Percentiles rank a stretch among this genome's conserved stretches.
These are phyloP conservation scores for Colletotrichum tropicale DNA, from an alignment of 2,329 filamentous ascomycete genomes.

Conservation along the genomic window DNA sequence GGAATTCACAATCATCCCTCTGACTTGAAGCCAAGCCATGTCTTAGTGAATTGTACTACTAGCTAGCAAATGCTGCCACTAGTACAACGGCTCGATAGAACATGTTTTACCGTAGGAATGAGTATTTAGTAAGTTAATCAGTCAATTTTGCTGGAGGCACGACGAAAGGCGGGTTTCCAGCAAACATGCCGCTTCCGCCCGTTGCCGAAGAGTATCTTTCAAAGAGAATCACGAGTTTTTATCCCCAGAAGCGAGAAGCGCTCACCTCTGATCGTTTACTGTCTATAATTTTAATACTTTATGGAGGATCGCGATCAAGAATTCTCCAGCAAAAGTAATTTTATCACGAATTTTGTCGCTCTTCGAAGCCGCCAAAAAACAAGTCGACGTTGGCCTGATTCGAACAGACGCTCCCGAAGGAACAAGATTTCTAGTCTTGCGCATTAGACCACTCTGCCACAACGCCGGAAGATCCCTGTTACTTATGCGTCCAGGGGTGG, in stretches of 20 bases:
- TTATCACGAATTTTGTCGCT: accelerated
- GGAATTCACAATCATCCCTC: background rate
- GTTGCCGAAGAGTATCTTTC: too few species aligned
- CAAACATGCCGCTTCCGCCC: too few species aligned
- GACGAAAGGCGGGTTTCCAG: too few species aligned
- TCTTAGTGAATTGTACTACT: background rate
- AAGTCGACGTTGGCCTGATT: constrained; percentile 2
- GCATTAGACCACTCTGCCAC: constrained; percentile 16
- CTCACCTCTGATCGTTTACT: too few species aligned
- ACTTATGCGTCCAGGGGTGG: background rate
- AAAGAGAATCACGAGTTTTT: too few species aligned
- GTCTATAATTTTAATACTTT: accelerated
- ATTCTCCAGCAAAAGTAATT: accelerated
- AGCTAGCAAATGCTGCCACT: accelerated
- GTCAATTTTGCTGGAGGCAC: too few species aligned
- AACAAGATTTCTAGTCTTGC: constrained; percentile 18
- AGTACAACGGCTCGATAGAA: background rate
- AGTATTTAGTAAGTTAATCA: background rate
- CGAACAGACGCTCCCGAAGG: constrained; percentile 14
- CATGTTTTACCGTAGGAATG: background rate
- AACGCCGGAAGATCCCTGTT: constrained; percentile 6
- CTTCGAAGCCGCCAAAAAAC: background rate
- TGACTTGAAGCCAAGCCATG: background rate
- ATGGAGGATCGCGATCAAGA: background rate
- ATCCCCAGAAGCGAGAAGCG: too few species aligned